phyloP scores from a whole-genome alignment of 1,139 yeast genomes.

The Yamadazyma epiphylla region DNA sequence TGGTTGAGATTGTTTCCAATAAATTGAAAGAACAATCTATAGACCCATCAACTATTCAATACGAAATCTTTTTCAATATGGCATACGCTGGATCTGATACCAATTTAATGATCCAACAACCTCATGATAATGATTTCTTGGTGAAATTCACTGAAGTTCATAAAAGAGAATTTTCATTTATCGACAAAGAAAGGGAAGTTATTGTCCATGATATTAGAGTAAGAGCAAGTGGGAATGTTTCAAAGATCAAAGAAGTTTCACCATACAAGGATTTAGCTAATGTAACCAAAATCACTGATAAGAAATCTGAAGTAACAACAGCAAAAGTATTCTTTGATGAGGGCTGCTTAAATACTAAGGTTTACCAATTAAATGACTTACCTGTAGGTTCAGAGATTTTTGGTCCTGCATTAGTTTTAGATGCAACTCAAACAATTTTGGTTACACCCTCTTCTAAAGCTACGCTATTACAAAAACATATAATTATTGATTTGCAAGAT shows the following conservation, averaged over 20 bases:
- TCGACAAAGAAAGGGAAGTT: constrained; percentile 47
- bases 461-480: constrained; percentile 48
- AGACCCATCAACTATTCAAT: constrained; percentile 5
- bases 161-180: constrained; percentile 66
- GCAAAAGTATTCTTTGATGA: constrained; percentile 7
- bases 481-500: constrained; percentile 38
- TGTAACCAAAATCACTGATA: not conserved
- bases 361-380: constrained; percentile 51
- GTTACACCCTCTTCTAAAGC: constrained; percentile 74
- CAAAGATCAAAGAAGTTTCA: constrained; percentile 8
- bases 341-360: constrained; percentile 6
- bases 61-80: constrained; percentile 15
- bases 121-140: constrained; percentile 21
- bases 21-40: constrained; percentile 8
- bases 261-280: constrained; percentile 7
- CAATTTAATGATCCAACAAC: constrained; percentile 13
- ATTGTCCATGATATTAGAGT: constrained; percentile 17
- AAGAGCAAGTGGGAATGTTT: constrained; percentile 9
- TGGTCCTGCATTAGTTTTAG: constrained; percentile 86
- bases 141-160: constrained; percentile 47
- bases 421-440: constrained; percentile 81
- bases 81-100: constrained; percentile 18
- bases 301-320: not conserved
- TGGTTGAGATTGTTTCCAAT: constrained; percentile 2
- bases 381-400: constrained; percentile 46